Evolutionary conservation across 1,284 basidiomycete species (phyloP).

Genomic region (Ustilago trichophora): DNA sequence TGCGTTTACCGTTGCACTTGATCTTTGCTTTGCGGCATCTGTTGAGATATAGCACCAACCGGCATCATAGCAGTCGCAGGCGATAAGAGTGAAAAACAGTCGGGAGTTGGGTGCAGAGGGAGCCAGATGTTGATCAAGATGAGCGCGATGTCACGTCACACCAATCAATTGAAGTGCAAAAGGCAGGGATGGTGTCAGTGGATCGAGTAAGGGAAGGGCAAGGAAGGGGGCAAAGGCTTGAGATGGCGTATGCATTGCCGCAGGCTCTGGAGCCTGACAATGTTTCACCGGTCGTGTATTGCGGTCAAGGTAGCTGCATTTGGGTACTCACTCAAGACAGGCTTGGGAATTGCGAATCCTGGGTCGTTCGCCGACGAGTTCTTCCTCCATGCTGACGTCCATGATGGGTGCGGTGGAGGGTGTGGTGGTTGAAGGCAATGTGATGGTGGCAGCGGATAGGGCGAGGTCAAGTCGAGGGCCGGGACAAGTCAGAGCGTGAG

Average conservation of each 20-base stretch:
- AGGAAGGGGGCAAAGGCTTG: conserved; percentile 1
- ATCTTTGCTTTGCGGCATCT: conserved; percentile 50
- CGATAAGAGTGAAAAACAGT: neutral
- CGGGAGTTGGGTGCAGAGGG: no score
- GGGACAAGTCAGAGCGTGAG: no score
- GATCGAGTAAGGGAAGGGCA: neutral
- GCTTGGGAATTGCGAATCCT: conserved; percentile 46
- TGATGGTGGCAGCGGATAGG: neutral
- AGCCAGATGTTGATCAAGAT: no score
- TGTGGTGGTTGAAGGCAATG: conserved; percentile 1
- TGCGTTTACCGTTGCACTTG: conserved; percentile 49
- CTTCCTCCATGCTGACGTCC: conserved; percentile 38
- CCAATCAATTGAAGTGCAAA: neutral
- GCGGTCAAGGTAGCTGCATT: neutral
- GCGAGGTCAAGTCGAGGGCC: no score
- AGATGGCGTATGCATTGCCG: conserved; percentile 39
- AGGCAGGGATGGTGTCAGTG: conserved; percentile 3
- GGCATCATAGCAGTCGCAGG: neutral
- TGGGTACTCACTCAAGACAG: conserved; percentile 37
- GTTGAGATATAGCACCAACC: neutral
- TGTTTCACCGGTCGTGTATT: neutral
- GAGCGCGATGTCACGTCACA: neutral
- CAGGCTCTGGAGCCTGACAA: conserved; percentile 4
- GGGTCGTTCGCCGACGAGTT: conserved; percentile 22
- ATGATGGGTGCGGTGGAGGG: conserved; percentile 3